phyloP scores from a whole-genome alignment of 23 red algal species.

The Gracilaria vermiculophylla region DNA sequence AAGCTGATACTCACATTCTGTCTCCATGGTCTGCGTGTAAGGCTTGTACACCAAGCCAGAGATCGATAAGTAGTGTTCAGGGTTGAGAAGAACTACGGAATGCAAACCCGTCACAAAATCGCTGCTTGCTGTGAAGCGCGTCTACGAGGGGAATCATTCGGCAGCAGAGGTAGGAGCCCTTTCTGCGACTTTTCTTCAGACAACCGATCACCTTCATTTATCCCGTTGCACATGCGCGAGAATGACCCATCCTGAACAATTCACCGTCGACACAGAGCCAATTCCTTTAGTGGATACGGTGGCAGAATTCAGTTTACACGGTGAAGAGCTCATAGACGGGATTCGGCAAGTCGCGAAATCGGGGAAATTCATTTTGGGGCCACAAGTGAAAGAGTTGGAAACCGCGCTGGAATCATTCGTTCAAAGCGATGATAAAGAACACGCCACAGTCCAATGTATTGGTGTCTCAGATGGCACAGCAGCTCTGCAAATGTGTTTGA shows the following conservation, averaged over 20 bases:
- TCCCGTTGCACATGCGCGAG: neutral
- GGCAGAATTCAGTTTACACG: slow-evolving; percentile 43
- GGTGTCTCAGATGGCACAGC: slow-evolving; percentile 68
- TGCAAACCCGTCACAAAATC: too few relatives aligned
- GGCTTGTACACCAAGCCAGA: slow-evolving; percentile 1
- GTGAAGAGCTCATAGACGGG: slow-evolving; percentile 24
- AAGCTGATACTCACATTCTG: too few relatives aligned
- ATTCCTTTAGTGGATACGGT: slow-evolving; percentile 60
- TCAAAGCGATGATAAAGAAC: slow-evolving; percentile 5
- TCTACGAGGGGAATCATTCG: too few relatives aligned
- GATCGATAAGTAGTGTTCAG: neutral
- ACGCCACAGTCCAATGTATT: slow-evolving; percentile 31
- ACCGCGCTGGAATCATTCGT: slow-evolving; percentile 25
- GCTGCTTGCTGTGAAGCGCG: too few relatives aligned
- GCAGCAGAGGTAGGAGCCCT: neutral
- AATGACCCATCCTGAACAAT: neutral
- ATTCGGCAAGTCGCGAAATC: slow-evolving; percentile 49
- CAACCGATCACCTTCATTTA: neutral
- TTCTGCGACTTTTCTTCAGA: neutral
- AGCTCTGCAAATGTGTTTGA: slow-evolving; percentile 66
- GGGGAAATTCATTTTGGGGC: slow-evolving; percentile 73
- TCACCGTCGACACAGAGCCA: neutral
- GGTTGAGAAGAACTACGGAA: too few relatives aligned
- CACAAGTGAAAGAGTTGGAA: slow-evolving; percentile 47
- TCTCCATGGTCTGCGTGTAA: neutral